Conservation (phyloP, 2,329 filamentous ascomycete species). For the Diaporthe destruens region DNA sequence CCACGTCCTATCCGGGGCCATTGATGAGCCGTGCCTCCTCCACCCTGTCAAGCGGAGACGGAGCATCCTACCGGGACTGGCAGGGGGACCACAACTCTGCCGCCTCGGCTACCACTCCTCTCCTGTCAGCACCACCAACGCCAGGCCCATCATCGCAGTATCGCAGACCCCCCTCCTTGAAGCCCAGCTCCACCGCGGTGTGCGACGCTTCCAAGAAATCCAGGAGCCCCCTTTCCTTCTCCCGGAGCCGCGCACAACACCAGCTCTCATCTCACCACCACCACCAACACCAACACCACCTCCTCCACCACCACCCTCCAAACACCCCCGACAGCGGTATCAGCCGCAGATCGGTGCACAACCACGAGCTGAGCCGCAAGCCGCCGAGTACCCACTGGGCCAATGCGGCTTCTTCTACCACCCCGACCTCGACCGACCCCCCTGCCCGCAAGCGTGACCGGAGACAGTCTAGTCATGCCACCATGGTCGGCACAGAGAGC, state of each 20-base stretch:
- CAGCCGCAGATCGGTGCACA: conserved; percentile 25
- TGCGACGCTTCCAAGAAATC: conserved; percentile 35
- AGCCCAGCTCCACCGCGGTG: conserved; percentile 36
- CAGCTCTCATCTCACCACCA: conserved; percentile 25
- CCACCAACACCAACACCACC: neutral
- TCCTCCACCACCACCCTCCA: neutral
- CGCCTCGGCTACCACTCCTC: conserved; percentile 34
- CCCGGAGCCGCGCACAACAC: conserved; percentile 32
- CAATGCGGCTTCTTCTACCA: conserved; percentile 17
- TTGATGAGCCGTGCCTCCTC: conserved; percentile 33
- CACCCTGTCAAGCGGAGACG: conserved; percentile 26
- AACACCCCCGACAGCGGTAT: conserved; percentile 17
- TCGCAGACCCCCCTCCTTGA: conserved; percentile 37
- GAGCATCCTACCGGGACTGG: conserved; percentile 26
- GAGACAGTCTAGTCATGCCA: conserved; percentile 36
- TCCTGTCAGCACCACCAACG: conserved; percentile 24
- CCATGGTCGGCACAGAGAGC: conserved; percentile 52
- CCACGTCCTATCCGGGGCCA: conserved; percentile 3
- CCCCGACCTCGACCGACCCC: conserved; percentile 23
- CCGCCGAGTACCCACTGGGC: conserved; percentile 9
- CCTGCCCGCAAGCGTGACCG: conserved; percentile 33
- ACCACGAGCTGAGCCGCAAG: conserved; percentile 33
- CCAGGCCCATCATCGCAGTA: conserved; percentile 28
- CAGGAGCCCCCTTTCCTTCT: conserved; percentile 37
- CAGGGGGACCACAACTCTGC: conserved; percentile 31